Base-by-base conservation (phyloP, 441 rosid species). In the Lagerstroemia fauriei region DNA sequence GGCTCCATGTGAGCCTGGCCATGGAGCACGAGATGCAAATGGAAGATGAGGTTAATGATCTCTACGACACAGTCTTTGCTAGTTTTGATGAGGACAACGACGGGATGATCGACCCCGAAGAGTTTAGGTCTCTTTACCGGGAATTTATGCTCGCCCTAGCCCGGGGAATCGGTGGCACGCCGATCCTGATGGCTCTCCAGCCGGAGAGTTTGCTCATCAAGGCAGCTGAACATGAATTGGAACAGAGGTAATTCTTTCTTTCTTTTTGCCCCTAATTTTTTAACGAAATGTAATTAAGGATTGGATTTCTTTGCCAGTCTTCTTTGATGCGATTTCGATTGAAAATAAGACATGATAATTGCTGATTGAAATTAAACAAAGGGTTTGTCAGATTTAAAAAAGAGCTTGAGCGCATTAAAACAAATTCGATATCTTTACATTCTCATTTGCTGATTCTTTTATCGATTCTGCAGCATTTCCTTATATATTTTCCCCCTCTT, bases 131-230 rank as follows among this genome's bases (percentile, higher is more conserved):
- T 1, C 75, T 89, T 8, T 81, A 87, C 47, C 75, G 16, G 74
- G 90, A 91, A 86, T 83, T 91, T 9, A 84, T 88, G 94, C 72
- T 78, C 7, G 89, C 89, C 16, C 73, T 90, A 85, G 94, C 89
- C 32, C 80, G 77, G 4, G 89, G 92, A 73, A 73, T 91, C 12
- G 92, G 92, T 0, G 68, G 85, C 13, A 76, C 89, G 63, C 91
- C 89, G 4, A 87, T 90, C 29, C 44, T 87, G 0, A 79, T 90
- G 81, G 90, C 76, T 70, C 85, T 90, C 61, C 87, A 85, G 75
- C 65, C 82, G n/a, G 86, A 85, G 20, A 89, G 92, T 50, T 77
- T 89, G 85, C 82, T 91, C 41, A 85, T 87, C 89, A 87, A 88
- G 77, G 93, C 89, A 32, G 85, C 86, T 76, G 83, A 87, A 48